These are phyloP conservation scores for Herpetospermum pedunculosum DNA, from an alignment of 306 rosid species.

Conservation along the genomic window DNA sequence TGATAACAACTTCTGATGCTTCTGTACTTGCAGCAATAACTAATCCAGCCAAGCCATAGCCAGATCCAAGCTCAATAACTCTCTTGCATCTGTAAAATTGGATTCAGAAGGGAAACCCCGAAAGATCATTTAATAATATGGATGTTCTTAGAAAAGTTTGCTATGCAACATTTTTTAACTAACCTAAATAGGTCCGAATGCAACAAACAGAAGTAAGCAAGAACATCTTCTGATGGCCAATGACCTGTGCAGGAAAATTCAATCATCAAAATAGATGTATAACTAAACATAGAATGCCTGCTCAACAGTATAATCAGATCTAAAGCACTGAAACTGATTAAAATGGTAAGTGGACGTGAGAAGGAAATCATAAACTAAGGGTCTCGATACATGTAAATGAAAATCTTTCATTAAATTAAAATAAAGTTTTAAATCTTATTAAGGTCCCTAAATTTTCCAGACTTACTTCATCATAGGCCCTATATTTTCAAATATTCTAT, in stretches of 20 bases:
- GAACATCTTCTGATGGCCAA: constrained; percentile 98
- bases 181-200: constrained; percentile 62
- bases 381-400: background rate
- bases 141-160: background rate
- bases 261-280: constrained; percentile 2
- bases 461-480: background rate
- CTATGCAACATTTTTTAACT: background rate
- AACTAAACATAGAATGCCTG: background rate
- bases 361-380: background rate
- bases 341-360: background rate
- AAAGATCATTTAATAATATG: background rate
- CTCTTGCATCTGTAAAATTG: constrained; percentile 54
- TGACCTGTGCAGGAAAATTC: constrained; percentile 45
- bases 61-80: constrained; percentile 89
- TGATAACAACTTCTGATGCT: constrained; percentile 71
- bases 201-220: constrained; percentile 69
- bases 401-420: background rate
- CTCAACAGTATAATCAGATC: background rate
- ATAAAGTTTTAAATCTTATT: background rate
- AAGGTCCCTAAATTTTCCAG: background rate
- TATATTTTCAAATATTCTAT: background rate
- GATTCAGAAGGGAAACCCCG: constrained; percentile 2
- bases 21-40: constrained; percentile 70
- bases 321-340: constrained; percentile 4
- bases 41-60: constrained; percentile 89